phyloP scores from a whole-genome alignment of 495 filamentous ascomycete genomes.

The Cairneyella variabilis region DNA sequence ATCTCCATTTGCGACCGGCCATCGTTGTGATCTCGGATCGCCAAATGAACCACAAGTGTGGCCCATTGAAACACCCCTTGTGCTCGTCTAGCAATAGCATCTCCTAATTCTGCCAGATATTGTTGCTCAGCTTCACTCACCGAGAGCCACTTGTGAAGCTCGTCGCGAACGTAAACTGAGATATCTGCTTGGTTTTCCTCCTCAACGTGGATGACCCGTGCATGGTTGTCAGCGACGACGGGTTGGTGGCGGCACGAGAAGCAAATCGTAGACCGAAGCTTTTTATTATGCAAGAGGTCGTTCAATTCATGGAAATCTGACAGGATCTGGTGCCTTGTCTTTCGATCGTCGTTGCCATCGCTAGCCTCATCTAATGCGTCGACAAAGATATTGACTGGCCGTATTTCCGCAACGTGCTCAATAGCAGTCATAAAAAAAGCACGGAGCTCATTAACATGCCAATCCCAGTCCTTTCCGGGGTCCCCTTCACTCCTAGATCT shows the following conservation, averaged over 20 bases:
- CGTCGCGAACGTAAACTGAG: slow-evolving; percentile 19
- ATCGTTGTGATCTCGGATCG: slow-evolving; percentile 22
- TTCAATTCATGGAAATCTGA: slow-evolving; percentile 20
- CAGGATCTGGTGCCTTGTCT: slow-evolving; percentile 24
- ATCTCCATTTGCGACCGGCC: slow-evolving; percentile 5
- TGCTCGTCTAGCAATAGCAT: slow-evolving; percentile 21
- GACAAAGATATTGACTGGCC: slow-evolving; percentile 26
- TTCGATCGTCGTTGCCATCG: slow-evolving; percentile 5
- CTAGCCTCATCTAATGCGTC: slow-evolving; percentile 33
- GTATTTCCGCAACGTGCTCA: not conserved
- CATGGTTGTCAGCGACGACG: slow-evolving; percentile 19
- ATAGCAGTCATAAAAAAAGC: slow-evolving; percentile 7
- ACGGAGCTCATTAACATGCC: slow-evolving; percentile 20
- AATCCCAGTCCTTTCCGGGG: slow-evolving; percentile 21
- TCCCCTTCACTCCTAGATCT: slow-evolving; percentile 8
- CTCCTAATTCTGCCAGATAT: not conserved
- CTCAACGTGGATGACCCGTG: slow-evolving; percentile 25
- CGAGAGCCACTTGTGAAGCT: slow-evolving; percentile 2
- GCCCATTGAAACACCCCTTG: slow-evolving; percentile 33
- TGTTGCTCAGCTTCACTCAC: not conserved
- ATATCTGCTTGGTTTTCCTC: slow-evolving; percentile 30
- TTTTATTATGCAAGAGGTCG: slow-evolving; percentile 3
- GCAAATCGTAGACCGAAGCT: slow-evolving; percentile 26
- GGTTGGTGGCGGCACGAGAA: slow-evolving; percentile 38
- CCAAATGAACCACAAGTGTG: slow-evolving; percentile 1